Base-by-base conservation (phyloP, 106 monocot species). In the Phalaenopsis equestris region DNA sequence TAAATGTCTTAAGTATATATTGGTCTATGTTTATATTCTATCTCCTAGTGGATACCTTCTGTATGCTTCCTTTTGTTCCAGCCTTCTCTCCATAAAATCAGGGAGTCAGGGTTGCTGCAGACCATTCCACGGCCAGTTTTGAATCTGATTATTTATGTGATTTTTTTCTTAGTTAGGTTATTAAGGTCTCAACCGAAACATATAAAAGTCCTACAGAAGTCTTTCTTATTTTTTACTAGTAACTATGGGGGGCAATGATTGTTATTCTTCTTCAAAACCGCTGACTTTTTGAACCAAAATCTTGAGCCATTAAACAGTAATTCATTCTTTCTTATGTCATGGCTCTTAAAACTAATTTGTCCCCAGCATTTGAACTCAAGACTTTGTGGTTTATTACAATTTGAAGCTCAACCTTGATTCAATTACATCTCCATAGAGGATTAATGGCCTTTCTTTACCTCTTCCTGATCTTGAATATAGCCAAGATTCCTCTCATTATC, bases 81-180 rank as follows among this genome's bases (percentile, higher is more conserved):
- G 21, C 23, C 5, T 61, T 61, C n/a, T n/a, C 61, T n/a, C 21
- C 8, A 6, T 61, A 61, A 12, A 52, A 12, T 5, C 19, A 8
- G 18, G 61, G 61, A 61, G n/a, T n/a, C 52, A 52, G 14, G 6
- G 4, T n/a, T 61, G 61, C 21, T 61, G 61, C 5, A 61, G 21
- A 52, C 12, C 2, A 14, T 58, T 61, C 8, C 19, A 4, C 21
- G 21, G 19, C 61, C 21, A n/a, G n/a, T 8, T 61, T 6, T 61
- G 61, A 61, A 21, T 61, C 21, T 61, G n/a, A 61, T 61, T 61
- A 61, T 61, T 61, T 61, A 12, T n/a, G 61, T 61, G 61, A 61
- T 61, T n/a, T 61, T 56, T 17, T 61, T 61, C 8, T n/a, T 21
- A 61, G 61, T 61, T 61, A 61, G 18, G 61, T 61, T 61, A 21